Conservation (phyloP, 2,329 filamentous ascomycete genomes). For the Coleophoma eucalyptorum region DNA sequence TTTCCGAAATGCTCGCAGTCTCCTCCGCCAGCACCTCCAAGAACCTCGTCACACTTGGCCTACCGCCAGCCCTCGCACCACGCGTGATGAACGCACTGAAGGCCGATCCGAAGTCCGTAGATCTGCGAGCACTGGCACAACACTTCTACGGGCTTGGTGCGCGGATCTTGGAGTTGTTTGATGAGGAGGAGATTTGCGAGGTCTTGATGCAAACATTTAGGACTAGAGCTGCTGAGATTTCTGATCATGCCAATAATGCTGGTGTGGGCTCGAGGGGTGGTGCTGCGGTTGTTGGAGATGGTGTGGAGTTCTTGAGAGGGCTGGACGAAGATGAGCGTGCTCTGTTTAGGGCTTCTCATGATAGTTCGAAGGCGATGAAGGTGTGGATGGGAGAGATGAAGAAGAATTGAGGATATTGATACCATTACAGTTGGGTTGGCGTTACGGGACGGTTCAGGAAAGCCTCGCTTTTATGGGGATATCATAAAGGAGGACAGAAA, state of each 20-base stretch:
- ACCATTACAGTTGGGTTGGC: too few relatives aligned
- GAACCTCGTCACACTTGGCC: conserved; percentile 74
- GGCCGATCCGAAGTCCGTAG: conserved; percentile 82
- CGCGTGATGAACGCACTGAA: conserved; percentile 86
- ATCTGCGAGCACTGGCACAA: conserved; percentile 75
- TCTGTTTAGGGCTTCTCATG: conserved; percentile 70
- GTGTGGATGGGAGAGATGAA: conserved; percentile 56
- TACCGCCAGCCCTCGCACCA: conserved; percentile 72
- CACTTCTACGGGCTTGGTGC: conserved; percentile 87
- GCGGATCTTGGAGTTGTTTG: conserved; percentile 84
- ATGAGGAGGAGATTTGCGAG: conserved; percentile 77
- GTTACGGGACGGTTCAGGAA: too few relatives aligned
- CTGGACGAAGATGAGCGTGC: conserved; percentile 86
- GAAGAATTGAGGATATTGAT: conserved; percentile 16
- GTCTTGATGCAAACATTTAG: conserved; percentile 78
- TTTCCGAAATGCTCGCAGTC: conserved; percentile 88
- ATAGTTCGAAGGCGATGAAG: conserved; percentile 66
- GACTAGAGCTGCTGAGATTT: conserved; percentile 74
- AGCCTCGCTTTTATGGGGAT: too few relatives aligned
- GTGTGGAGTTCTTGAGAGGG: conserved; percentile 79
- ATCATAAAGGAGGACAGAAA: too few relatives aligned
- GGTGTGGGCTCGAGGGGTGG: conserved; percentile 67
- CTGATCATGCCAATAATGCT: conserved; percentile 84
- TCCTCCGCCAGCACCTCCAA: conserved; percentile 42
- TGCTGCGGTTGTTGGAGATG: conserved; percentile 67